Evolutionary conservation across 805 yeast genomes (phyloP).

Genomic region (Metschnikowia proteae): DNA sequence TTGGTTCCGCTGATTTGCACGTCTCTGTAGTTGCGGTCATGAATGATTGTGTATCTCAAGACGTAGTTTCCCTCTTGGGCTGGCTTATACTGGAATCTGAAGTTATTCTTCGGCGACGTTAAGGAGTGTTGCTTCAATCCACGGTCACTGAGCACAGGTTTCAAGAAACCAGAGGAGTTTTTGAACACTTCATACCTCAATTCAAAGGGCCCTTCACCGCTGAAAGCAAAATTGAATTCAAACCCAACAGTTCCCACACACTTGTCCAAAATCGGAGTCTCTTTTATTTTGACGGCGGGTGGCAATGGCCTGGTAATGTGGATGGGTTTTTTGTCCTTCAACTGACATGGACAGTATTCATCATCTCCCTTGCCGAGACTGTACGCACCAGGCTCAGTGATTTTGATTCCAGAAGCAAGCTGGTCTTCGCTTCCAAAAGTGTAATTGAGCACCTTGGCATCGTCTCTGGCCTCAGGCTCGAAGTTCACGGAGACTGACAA

Average conservation of each 20-base stretch:
- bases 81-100: slow-evolving; percentile 64
- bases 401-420: slow-evolving; percentile 29
- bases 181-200: slow-evolving; percentile 61
- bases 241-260: slow-evolving; percentile 92
- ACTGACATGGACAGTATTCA: slow-evolving; percentile 57
- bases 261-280: slow-evolving; percentile 68
- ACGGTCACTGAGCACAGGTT: slow-evolving; percentile 30
- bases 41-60: slow-evolving; percentile 61
- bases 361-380: slow-evolving; percentile 52
- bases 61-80: slow-evolving; percentile 76
- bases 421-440: slow-evolving; percentile 25
- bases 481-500: slow-evolving; percentile 39
- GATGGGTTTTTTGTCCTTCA: slow-evolving; percentile 28
- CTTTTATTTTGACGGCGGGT: slow-evolving; percentile 36
- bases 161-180: slow-evolving; percentile 27
- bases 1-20: slow-evolving; percentile 26
- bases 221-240: slow-evolving; percentile 56
- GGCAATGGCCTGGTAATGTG: slow-evolving; percentile 25
- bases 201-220: slow-evolving; percentile 81
- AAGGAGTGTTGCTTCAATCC: slow-evolving; percentile 21
- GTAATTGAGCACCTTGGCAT: slow-evolving; percentile 23
- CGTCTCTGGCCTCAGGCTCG: slow-evolving; percentile 20
- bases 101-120: slow-evolving; percentile 20
- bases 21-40: slow-evolving; percentile 48
- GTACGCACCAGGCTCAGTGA: slow-evolving; percentile 65